A percentile compares a stretch with the other conserved stretches of the same genome.
Evolutionary conservation across 2,329 filamentous ascomycete species (phyloP).

Genomic region (Exophiala sideris): DNA sequence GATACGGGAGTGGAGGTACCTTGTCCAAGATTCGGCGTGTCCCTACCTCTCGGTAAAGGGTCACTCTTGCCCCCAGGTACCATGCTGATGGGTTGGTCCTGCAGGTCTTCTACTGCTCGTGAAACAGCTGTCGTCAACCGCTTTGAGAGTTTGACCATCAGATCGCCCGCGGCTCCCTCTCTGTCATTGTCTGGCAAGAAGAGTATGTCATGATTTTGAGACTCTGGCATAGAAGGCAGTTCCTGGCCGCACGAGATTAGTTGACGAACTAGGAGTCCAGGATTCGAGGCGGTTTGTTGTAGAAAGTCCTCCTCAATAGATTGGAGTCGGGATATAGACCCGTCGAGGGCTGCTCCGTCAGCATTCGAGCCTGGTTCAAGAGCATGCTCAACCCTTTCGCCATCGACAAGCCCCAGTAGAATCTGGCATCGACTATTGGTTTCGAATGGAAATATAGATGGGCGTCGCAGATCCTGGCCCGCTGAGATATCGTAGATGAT

Average conservation of each 20-base stretch:
- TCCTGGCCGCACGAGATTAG: conserved; percentile 10
- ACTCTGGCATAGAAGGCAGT: background rate
- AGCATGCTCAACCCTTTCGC: conserved; percentile 59
- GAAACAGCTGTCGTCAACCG: background rate
- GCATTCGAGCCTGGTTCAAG: background rate
- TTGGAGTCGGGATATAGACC: conserved; percentile 4
- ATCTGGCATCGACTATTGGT: conserved; percentile 79
- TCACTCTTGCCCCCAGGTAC: conserved; percentile 6
- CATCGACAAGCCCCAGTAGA: conserved; percentile 82
- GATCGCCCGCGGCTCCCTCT: conserved; percentile 4
- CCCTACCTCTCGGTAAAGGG: conserved; percentile 3
- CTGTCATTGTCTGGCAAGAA: conserved; percentile 9
- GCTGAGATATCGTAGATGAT: conserved; percentile 21
- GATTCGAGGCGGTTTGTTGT: background rate
- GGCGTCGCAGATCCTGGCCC: conserved; percentile 11
- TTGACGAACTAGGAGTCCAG: conserved; percentile 15
- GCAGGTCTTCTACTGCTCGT: conserved; percentile 8
- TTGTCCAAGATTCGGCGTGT: conserved; percentile 3
- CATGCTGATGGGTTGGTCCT: conserved; percentile 23
- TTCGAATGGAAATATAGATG: conserved; percentile 72
- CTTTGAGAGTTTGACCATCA: conserved; percentile 10
- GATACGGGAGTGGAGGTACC: conserved; percentile 10
- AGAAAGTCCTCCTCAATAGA: conserved; percentile 17
- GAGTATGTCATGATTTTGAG: conserved; percentile 2
- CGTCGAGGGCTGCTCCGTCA: conserved; percentile 30